phyloP scores from a whole-genome alignment of 495 filamentous ascomycete species.

The Daldinia loculata region DNA sequence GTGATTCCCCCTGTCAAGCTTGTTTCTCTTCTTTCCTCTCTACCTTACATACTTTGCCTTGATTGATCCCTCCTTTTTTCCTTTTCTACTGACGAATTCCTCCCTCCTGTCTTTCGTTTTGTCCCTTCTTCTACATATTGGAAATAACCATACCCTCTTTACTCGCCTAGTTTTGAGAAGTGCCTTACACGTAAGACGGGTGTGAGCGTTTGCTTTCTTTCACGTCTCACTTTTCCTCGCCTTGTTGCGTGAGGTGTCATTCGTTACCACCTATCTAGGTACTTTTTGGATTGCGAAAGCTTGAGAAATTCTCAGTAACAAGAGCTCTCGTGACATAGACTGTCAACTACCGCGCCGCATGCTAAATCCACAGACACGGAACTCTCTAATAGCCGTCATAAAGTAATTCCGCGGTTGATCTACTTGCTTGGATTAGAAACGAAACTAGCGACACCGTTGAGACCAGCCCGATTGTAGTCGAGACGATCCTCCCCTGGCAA shows the following conservation, averaged over 20 bases:
- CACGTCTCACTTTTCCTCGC: slow-evolving; percentile 25
- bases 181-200: slow-evolving; percentile 33
- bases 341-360: slow-evolving; percentile 42
- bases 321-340: slow-evolving; percentile 34
- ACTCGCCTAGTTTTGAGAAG: slow-evolving; percentile 18
- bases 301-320: slow-evolving; percentile 22
- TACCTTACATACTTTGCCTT: slow-evolving; percentile 24
- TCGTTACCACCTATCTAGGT: slow-evolving; percentile 28
- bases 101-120: slow-evolving; percentile 36
- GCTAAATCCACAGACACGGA: slow-evolving; percentile 34
- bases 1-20: slow-evolving; percentile 33
- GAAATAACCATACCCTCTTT: slow-evolving; percentile 33
- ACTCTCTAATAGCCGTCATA: slow-evolving; percentile 41
- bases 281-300: slow-evolving; percentile 24
- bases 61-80: slow-evolving; percentile 33
- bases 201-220: slow-evolving; percentile 27
- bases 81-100: slow-evolving; percentile 40
- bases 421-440: slow-evolving; percentile 17
- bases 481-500: slow-evolving; percentile 35
- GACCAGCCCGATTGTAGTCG: slow-evolving; percentile 15
- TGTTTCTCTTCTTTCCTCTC: slow-evolving; percentile 32
- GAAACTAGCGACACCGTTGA: slow-evolving; percentile 1
- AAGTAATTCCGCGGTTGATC: slow-evolving; percentile 26
- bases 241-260: slow-evolving; percentile 34
- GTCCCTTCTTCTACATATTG: slow-evolving; percentile 32